These are phyloP conservation scores for Verticillium klebahnii DNA, from an alignment of 2,329 filamentous ascomycete genomes.

Conservation along the genomic window DNA sequence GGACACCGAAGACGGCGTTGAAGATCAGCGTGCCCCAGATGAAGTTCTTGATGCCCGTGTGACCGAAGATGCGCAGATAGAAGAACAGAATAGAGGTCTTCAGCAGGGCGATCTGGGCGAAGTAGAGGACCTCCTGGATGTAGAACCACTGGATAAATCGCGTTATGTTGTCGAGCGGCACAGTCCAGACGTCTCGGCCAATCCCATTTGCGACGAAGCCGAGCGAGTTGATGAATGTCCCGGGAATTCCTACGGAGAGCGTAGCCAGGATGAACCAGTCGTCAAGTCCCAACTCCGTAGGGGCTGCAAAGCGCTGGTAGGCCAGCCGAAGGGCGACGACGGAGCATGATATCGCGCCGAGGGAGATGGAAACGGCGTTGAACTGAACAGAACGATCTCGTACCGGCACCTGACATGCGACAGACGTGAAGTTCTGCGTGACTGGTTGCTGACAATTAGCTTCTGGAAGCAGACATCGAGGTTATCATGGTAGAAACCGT, in stretches of 20 bases:
- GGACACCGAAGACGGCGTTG: conserved; percentile 31
- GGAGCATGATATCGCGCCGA: conserved; percentile 29
- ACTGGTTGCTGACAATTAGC: conserved; percentile 4
- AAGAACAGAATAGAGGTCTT: conserved; percentile 51
- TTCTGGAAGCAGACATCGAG: not conserved
- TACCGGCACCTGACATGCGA: conserved; percentile 19
- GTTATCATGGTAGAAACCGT: not conserved
- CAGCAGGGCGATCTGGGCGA: conserved; percentile 37
- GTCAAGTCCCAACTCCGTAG: conserved; percentile 30
- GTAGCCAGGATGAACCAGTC: conserved; percentile 29
- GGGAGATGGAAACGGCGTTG: conserved; percentile 24
- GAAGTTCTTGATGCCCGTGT: conserved; percentile 27
- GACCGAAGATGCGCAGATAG: conserved; percentile 50
- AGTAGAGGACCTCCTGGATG: conserved; percentile 39
- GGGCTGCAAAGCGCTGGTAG: conserved; percentile 27
- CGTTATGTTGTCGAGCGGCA: conserved; percentile 34
- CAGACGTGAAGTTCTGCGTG: conserved; percentile 16
- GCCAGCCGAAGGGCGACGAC: conserved; percentile 38
- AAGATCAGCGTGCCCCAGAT: conserved; percentile 38
- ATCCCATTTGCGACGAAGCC: conserved; percentile 34
- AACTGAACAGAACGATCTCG: conserved; percentile 27
- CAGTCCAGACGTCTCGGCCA: conserved; percentile 47
- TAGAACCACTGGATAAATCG: conserved; percentile 39
- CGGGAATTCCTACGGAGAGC: conserved; percentile 21
- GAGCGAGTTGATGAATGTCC: conserved; percentile 24